These are phyloP conservation scores for Diutina sp. DNA, from an alignment of 1,139 yeast species.

Conservation along the genomic window DNA sequence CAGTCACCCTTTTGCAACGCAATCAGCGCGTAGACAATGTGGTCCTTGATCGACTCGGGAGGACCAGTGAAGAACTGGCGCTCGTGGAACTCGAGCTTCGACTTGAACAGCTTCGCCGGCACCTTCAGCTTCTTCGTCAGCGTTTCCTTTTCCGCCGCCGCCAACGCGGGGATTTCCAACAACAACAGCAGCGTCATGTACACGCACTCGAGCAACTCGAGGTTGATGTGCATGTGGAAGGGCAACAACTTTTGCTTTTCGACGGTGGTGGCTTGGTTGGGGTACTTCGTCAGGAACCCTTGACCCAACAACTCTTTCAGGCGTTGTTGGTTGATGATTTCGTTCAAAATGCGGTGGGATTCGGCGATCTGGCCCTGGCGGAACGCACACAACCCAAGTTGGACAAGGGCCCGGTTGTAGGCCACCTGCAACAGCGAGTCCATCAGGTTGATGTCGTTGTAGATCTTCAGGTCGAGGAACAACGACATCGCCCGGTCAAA, in stretches of 20 bases:
- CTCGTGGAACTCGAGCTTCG: constrained; percentile 86
- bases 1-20: constrained; percentile 86
- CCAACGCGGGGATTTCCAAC: constrained; percentile 82
- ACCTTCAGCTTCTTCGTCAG: constrained; percentile 42
- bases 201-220: constrained; percentile 89
- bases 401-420: constrained; percentile 91
- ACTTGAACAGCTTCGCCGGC: constrained; percentile 74
- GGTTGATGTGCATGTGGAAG: constrained; percentile 95
- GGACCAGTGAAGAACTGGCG: constrained; percentile 96
- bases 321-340: constrained; percentile 76
- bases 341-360: constrained; percentile 78
- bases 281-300: constrained; percentile 64
- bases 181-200: constrained; percentile 84
- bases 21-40: constrained; percentile 85
- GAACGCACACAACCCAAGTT: constrained; percentile 93
- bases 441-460: constrained; percentile 67
- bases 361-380: constrained; percentile 79
- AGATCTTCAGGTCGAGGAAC: constrained; percentile 76
- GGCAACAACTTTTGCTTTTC: constrained; percentile 85
- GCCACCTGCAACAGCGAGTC: constrained; percentile 82
- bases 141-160: constrained; percentile 13
- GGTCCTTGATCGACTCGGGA: constrained; percentile 93
- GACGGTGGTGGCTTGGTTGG: constrained; percentile 40
- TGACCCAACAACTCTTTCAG: constrained; percentile 92
- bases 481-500: constrained; percentile 80